Evolutionary conservation across 2,329 filamentous ascomycete genomes (phyloP), one percentile per base, ranked within the genome.

Genomic region (Calonectria ilicicola): DNA sequence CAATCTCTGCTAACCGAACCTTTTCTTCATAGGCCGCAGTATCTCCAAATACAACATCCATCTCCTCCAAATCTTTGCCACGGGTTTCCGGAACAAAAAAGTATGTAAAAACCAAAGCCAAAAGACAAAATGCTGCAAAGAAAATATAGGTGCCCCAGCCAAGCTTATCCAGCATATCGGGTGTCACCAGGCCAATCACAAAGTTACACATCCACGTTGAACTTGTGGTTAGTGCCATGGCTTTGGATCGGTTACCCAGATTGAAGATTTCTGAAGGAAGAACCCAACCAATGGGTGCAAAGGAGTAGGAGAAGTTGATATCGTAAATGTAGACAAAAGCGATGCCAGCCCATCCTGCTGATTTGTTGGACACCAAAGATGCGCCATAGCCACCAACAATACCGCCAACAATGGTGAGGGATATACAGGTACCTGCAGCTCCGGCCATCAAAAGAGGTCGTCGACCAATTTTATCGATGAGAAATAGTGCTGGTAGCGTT

Each of bases 301-400:
- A 86, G 0, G 91, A 93, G n/a, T 92, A 84, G 1, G 90, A 89
- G 79, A 93, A 93, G 74, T 91, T 85, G 76, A 92, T 87, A 77
- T 92, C 90, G 70, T 93, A 87, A 19, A 93, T 85, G 80, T 92
- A 93, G 63, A 88, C 91, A 77, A 93, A 92, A 23, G 90, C 89
- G 74, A 93, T 93, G 74, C 93, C 89, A 2, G 88, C 88, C 69
- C 85, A 88, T n/a, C 84, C 83, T 0, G 90, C 86, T 2, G 83
- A 80, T 19, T 83, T 77, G 49, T 85, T 74, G 1, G 81, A 77
- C 1, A 85, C 83, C 0, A 85, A 81, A 10, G 74, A 68, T 8
- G 78, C 69, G 46, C 87, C 87, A 70, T 87, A 86, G 2, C 80
- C 84, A 8, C 86, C 88, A 74, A 91, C 85, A 26, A 89, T 82